These are phyloP conservation scores for Viscum album DNA, from an alignment of 177 flowering plant species.

Conservation along the genomic window DNA sequence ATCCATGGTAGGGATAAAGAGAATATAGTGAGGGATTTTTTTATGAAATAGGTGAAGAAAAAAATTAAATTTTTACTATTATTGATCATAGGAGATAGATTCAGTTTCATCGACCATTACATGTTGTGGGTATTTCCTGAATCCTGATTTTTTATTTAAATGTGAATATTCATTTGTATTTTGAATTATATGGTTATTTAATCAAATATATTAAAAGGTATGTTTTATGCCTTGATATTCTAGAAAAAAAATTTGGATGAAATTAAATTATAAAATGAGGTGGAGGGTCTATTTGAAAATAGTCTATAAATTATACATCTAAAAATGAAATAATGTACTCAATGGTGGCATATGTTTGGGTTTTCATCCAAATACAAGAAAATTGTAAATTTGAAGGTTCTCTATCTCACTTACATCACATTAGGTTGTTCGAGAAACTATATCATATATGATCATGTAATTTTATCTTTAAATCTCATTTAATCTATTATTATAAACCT, in stretches of 20 bases:
- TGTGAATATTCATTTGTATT: background rate
- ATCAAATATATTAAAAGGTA: background rate
- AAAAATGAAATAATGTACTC: background rate
- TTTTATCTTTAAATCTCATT: no score
- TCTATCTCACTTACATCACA: background rate
- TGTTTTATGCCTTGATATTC: background rate
- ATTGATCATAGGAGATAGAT: conserved; percentile 4
- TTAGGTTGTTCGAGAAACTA: background rate
- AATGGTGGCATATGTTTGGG: background rate
- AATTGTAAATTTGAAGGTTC: background rate
- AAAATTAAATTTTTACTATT: background rate
- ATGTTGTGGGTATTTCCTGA: background rate
- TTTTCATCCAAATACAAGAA: background rate
- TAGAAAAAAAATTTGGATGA: background rate
- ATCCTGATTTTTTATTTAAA: background rate
- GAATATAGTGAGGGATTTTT: background rate
- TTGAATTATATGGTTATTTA: background rate
- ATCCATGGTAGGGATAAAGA: conserved; percentile 13
- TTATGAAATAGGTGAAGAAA: background rate
- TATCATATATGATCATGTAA: background rate
- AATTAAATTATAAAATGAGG: background rate
- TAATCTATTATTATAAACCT: no score
- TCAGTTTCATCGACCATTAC: conserved; percentile 8
- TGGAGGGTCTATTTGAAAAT: background rate
- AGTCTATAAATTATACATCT: background rate